Base-by-base conservation (phyloP, 169 alveolate genomes). In the Cytauxzoon felis region DNA sequence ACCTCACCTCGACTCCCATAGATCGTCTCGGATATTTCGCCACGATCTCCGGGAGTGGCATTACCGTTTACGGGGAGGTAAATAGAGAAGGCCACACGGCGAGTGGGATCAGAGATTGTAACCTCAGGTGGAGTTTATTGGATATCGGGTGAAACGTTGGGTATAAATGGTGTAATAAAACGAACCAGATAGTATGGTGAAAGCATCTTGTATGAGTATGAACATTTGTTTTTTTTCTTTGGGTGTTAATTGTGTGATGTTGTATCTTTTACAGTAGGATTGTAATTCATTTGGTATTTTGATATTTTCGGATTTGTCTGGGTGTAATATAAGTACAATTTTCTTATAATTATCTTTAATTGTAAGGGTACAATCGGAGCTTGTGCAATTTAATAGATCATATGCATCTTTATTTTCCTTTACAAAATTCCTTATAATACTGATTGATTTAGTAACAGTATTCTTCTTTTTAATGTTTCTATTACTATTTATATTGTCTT, bases 201-300 rank as follows among this genome's bases (percentile, higher is more conserved):
- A 94, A 3, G 98, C 96, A 52, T 94, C 96, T 78, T 94, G 95
- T 38, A 94, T 81, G 65, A 88, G 88, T 27, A 94, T 59, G 75
- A 93, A 92, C 83, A 75, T 75, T 40, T 36, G 54, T 49, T 72
- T 81, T 52, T 70, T 78, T 45, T 81, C 87, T 56, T 86, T 88
- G 30, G 52, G 69, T 1, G 86, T 43, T 42, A 86, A 52, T 30
- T 45, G 60, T 26, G 78, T 66, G 11, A 86, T 43, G 48, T 59
- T 60, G 64, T 70, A 81, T 65, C 81, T 86, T 54, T 54, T 72
- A 41, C 60, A 79, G 43, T 81, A 86, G 24, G 80, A 50, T 27
- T 61, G 63, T 41, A 75, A 45, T 41, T 80, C 82, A 16, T 75
- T 70, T 27, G 70, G 80, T 33, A 72, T 82, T 16, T 48, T 57